Conservation (phyloP, 2,329 filamentous ascomycete species). For the Cercospora brassicicola region DNA sequence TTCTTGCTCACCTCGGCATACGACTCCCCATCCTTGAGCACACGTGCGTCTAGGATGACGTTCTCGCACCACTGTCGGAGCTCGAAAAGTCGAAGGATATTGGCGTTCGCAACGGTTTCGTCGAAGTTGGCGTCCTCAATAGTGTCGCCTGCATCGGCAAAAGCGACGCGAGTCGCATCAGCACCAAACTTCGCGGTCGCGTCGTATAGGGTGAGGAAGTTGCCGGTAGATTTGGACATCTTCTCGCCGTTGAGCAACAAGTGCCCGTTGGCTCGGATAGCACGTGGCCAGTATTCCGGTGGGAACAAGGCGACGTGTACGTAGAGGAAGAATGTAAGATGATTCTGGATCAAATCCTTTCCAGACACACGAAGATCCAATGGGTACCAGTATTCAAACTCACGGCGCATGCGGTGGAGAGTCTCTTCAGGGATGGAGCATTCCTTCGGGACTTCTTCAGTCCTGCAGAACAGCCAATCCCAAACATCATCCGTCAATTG, state of each 20-base stretch:
- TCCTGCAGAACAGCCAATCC: conserved; percentile 89
- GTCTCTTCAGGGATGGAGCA: conserved; percentile 72
- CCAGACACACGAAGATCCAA: conserved; percentile 84
- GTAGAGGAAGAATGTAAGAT: conserved; percentile 94
- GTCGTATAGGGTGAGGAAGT: conserved; percentile 89
- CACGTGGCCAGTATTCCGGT: conserved; percentile 81
- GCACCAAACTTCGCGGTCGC: conserved; percentile 90
- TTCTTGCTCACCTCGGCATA: conserved; percentile 46
- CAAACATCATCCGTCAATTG: conserved; percentile 95
- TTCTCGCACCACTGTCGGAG: conserved; percentile 93
- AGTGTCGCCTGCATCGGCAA: conserved; percentile 91
- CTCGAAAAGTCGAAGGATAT: conserved; percentile 79
- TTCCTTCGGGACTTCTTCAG: conserved; percentile 60
- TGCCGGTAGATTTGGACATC: conserved; percentile 97
- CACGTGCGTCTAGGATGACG: conserved; percentile 62
- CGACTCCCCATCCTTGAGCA: conserved; percentile 46
- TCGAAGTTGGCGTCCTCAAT: conserved; percentile 97
- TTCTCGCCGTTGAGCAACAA: conserved; percentile 94
- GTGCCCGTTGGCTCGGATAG: conserved; percentile 87
- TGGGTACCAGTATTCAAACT: conserved; percentile 97
- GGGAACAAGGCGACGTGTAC: conserved; percentile 88
- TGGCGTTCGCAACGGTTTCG: conserved; percentile 88
- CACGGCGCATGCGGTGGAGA: conserved; percentile 77
- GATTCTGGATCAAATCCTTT: conserved; percentile 92
- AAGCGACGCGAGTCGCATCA: conserved; percentile 84